Base-by-base conservation (phyloP, 345 rosid genomes). In the Pistacia vera region DNA sequence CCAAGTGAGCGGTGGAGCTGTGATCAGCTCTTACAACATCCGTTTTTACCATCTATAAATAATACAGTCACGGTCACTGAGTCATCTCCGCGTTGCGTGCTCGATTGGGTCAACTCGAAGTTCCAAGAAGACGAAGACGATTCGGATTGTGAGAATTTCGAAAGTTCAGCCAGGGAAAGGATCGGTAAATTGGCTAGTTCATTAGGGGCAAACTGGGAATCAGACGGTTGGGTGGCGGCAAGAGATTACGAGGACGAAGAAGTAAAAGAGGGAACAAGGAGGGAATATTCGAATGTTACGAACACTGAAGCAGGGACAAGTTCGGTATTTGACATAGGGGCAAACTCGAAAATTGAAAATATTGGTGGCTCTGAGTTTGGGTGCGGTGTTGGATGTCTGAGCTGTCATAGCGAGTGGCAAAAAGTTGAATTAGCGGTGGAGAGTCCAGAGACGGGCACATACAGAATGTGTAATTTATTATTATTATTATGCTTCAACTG, bases 21-120 rank as follows among this genome's bases (percentile, higher is more conserved):
- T 75, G 91, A 90, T 68, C 86, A 84, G 88, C 94, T 93, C 63
- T 52, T 87, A 73, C 71, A 75, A 70, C 96, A 93, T 73, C 96
- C 93, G 13, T 91, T 93, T 78, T 25, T 93, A 41, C 67, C 67
- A 2, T 48, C 83, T 22, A 87, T 74, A 64, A 68, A 35, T 55
- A 61, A 59, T 30, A 59, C 73, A 61, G 52, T 60, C 6, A n/a
- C 66, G 55, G 48, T 60, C 6, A 16, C 69, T 0, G 90, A 89
- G 78, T 74, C 83, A 8, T 91, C 97, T 66, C 97, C 97, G 36
- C 96, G 96, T 66, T 86, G 94, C 79, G 91, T 91, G 16, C 84
- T 91, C 70, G 90, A 90, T 80, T 86, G 89, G 86, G 85, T 71
- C 57, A 74, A 66, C 75, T 86, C 87, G 46, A 86, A 87, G 18